Evolutionary conservation across 1,284 basidiomycete genomes (phyloP).

Genomic region (Singerocomus inundabilis): DNA sequence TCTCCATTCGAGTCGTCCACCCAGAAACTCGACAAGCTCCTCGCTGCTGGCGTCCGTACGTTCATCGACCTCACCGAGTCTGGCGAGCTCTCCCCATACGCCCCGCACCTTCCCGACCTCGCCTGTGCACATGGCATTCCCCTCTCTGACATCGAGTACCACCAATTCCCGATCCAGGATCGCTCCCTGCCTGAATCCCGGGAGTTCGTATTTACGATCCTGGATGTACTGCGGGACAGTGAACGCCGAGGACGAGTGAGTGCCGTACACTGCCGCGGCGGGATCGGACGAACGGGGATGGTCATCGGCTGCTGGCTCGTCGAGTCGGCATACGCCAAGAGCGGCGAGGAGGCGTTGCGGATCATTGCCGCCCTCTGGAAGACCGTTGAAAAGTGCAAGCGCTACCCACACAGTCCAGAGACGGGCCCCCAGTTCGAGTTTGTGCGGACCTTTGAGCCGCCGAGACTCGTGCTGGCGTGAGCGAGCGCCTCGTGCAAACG

Average conservation of each 20-base stretch:
- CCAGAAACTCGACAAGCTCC: constrained; percentile 65
- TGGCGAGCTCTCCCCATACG: constrained; percentile 67
- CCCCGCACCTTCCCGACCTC: constrained; percentile 51
- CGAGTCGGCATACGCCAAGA: constrained; percentile 55
- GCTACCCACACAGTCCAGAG: constrained; percentile 74
- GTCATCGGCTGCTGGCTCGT: constrained; percentile 78
- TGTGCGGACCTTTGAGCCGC: constrained; percentile 51
- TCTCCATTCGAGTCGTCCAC: constrained; percentile 47
- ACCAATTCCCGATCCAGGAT: constrained; percentile 74
- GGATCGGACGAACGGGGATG: constrained; percentile 73
- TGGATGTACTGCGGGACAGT: constrained; percentile 57
- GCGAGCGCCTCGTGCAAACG: constrained; percentile 2
- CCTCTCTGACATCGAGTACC: constrained; percentile 56
- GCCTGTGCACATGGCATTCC: constrained; percentile 55
- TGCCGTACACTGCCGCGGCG: constrained; percentile 75
- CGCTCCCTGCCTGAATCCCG: constrained; percentile 57
- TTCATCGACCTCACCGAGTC: constrained; percentile 77
- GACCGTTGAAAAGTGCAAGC: constrained; percentile 69
- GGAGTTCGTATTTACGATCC: constrained; percentile 53
- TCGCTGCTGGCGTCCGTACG: constrained; percentile 67
- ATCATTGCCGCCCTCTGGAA: constrained; percentile 69
- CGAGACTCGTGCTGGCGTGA: constrained; percentile 24
- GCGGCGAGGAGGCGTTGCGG: constrained; percentile 60
- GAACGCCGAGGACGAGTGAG: constrained; percentile 51
- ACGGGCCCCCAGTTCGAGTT: constrained; percentile 74